A percentile compares a stretch with the other conserved stretches of the same genome.
These are phyloP conservation scores for Fraxinus ornus DNA, from an alignment of 305 asterid species.

Conservation along the genomic window DNA sequence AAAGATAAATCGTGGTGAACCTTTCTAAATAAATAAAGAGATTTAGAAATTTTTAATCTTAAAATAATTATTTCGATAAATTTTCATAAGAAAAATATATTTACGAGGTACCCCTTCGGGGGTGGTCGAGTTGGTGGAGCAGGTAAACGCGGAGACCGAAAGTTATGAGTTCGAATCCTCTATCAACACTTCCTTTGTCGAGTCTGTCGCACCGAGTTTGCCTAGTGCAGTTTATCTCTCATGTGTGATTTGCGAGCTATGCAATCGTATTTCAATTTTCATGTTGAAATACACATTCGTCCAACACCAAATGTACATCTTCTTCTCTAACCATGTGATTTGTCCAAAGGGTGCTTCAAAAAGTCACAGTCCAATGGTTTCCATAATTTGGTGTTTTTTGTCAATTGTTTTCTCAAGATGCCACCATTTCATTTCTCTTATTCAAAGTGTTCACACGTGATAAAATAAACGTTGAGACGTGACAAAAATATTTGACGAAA, in stretches of 20 bases:
- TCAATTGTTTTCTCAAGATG: not conserved
- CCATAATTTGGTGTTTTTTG: not conserved
- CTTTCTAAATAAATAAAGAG: not conserved
- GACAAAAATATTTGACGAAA: not conserved
- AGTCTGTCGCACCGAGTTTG: too few species aligned
- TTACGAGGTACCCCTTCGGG: not conserved
- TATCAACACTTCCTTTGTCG: too few species aligned
- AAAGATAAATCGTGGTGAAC: not conserved
- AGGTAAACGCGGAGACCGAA: too few species aligned
- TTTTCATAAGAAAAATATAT: not conserved
- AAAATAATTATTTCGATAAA: not conserved
- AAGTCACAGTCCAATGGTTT: not conserved
- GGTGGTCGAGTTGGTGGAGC: too few species aligned
- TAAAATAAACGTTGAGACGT: too few species aligned
- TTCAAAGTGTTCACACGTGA: too few species aligned
- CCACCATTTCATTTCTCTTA: not conserved
- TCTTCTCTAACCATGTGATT: not conserved
- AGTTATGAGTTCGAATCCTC: too few species aligned
- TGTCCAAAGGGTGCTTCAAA: constrained; percentile 1
- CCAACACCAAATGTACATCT: not conserved
- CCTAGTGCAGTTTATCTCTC: too few species aligned
- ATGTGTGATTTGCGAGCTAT: too few species aligned
- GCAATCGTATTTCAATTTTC: not conserved
- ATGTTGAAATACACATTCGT: not conserved
- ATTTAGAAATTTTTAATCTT: not conserved